phyloP scores from a whole-genome alignment of 208 protist species.

The Wallacemonas sp. region DNA sequence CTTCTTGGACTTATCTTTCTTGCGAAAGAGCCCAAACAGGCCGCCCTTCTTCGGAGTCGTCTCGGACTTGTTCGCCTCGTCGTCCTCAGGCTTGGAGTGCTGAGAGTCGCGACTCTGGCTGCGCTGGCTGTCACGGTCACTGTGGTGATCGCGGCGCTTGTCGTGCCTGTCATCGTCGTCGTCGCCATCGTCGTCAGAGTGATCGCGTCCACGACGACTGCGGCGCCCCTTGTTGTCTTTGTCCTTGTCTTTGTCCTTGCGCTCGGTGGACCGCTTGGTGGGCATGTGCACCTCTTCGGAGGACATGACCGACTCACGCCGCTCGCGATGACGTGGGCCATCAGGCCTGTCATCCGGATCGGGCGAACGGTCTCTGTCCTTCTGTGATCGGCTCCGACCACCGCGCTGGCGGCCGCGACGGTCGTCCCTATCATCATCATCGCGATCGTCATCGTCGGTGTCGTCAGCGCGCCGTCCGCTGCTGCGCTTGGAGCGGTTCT shows the following conservation, averaged over 20 bases:
- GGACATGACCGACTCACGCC: slow-evolving; percentile 8
- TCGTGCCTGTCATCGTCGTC: not conserved
- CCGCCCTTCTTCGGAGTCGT: slow-evolving; percentile 4
- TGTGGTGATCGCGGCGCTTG: not conserved
- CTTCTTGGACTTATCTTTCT: slow-evolving; percentile 17
- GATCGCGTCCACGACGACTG: too few relatives aligned
- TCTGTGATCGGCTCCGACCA: not conserved
- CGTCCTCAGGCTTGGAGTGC: too few relatives aligned
- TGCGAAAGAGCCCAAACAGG: slow-evolving; percentile 14
- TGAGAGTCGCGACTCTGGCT: not conserved
- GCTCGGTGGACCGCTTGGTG: not conserved
- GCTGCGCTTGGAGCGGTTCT: too few relatives aligned
- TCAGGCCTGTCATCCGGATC: not conserved
- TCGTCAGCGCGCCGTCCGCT: too few relatives aligned
- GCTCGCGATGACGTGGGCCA: not conserved
- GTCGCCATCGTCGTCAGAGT: not conserved
- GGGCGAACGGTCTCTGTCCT: not conserved
- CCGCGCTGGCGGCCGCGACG: not conserved
- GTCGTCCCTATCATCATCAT: not conserved
- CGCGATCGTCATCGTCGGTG: not conserved
- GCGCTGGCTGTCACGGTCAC: not conserved
- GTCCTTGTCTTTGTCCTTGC: not conserved
- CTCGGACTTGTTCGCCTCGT: not conserved
- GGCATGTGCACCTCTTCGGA: slow-evolving; percentile 5
- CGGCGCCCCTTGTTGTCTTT: too few relatives aligned